Percentiles rank a stretch among this genome's conserved stretches.
phyloP scores from a whole-genome alignment of 1,139 yeast genomes.

The Yueomyces sp. region DNA sequence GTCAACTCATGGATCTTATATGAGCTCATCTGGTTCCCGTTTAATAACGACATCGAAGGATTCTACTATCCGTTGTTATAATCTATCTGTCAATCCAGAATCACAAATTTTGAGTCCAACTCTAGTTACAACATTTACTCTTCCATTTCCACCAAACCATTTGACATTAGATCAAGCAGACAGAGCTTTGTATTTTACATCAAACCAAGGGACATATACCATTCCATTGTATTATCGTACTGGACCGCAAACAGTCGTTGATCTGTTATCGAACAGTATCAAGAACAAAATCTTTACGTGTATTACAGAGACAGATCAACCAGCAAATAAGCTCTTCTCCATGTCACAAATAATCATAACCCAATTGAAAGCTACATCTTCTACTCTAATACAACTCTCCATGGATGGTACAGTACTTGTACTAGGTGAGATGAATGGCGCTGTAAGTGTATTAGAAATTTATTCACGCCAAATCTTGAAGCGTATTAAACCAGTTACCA shows the following conservation, averaged over 20 bases:
- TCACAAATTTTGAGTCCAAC: conserved; percentile 16
- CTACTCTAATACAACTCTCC: conserved; percentile 46
- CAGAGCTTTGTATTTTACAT: conserved; percentile 61
- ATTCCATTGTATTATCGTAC: conserved; percentile 14
- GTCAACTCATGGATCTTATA: conserved; percentile 13
- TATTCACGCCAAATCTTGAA: conserved; percentile 67
- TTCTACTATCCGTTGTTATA: conserved; percentile 59
- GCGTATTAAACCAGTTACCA: conserved; percentile 33
- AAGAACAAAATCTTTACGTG: conserved; percentile 17
- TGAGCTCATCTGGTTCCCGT: conserved; percentile 40
- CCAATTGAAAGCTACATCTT: conserved; percentile 17
- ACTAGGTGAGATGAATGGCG: conserved; percentile 66
- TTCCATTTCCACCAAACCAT: conserved; percentile 44
- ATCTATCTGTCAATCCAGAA: conserved; percentile 21
- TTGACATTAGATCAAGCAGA: conserved; percentile 73
- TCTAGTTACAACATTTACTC: conserved; percentile 58
- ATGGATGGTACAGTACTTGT: conserved; percentile 66
- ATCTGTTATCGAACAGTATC: not conserved
- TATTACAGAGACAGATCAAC: conserved; percentile 2
- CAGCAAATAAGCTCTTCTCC: conserved; percentile 8
- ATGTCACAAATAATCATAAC: conserved; percentile 19
- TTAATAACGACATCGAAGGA: conserved; percentile 66
- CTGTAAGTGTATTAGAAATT: conserved; percentile 56
- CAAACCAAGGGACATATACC: conserved; percentile 38
- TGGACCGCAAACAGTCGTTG: not conserved